phyloP scores from a whole-genome alignment of 768 basidiomycete genomes.

The Porpolomopsis calyptriformis region DNA sequence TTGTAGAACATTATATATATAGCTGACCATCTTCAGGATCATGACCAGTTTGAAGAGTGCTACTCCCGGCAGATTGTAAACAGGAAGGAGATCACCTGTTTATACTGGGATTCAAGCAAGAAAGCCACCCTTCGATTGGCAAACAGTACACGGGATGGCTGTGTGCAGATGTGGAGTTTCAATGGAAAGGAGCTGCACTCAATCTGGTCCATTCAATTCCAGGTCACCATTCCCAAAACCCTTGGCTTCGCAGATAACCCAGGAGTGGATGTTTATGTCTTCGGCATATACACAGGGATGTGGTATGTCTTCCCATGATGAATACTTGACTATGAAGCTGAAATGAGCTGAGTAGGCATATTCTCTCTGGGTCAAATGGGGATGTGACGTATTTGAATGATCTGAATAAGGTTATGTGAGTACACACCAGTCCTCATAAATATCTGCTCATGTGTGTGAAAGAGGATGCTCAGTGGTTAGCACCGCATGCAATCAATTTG shows the following conservation, averaged over 20 bases:
- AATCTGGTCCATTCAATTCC: not conserved
- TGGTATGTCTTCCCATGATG: conserved; percentile 1
- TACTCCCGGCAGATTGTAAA: not conserved
- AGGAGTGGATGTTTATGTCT: not conserved
- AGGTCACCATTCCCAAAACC: not conserved
- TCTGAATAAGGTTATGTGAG: not conserved
- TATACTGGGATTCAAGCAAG: not conserved
- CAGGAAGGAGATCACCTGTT: conserved; percentile 1
- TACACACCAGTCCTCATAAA: not conserved
- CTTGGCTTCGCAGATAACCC: conserved; percentile 1
- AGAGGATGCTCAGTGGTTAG: conserved; percentile 11
- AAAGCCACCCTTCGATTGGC: not conserved
- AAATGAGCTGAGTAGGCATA: not conserved
- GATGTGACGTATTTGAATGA: not conserved
- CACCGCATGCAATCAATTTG: conserved; percentile 7
- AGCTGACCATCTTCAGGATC: not conserved
- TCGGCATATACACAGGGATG: conserved; percentile 1
- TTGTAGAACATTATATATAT: not conserved
- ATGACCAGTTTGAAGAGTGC: not conserved
- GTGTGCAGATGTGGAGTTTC: not conserved
- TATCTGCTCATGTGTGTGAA: conserved; percentile 2
- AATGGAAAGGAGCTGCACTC: conserved; percentile 1
- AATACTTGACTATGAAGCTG: too few relatives aligned
- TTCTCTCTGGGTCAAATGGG: not conserved
- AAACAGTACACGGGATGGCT: not conserved